A percentile compares a stretch with the other conserved stretches of the same genome.
Evolutionary conservation across 148 eudicot genomes (phyloP).

Genomic region (Selenicereus undatus): DNA sequence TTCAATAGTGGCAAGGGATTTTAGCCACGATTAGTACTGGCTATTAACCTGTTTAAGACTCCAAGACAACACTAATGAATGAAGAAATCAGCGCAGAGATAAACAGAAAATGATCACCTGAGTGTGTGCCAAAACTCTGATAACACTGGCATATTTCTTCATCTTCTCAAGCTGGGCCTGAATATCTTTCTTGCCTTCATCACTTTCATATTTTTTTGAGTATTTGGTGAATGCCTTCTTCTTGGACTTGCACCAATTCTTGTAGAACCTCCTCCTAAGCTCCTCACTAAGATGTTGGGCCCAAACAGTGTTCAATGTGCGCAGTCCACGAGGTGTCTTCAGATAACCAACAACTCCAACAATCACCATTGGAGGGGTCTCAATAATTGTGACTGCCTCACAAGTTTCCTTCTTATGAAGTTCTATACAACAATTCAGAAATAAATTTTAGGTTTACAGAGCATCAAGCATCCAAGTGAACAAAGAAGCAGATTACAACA

Average conservation of each 20-base stretch:
- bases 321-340: slow-evolving; percentile 75
- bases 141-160: slow-evolving; percentile 62
- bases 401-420: slow-evolving; percentile 88
- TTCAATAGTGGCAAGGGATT: too few species aligned
- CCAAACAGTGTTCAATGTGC: slow-evolving; percentile 80
- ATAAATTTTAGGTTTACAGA: neutral
- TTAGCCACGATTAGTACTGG: too few species aligned
- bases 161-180: slow-evolving; percentile 69
- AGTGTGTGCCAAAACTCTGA: slow-evolving; percentile 79
- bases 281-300: slow-evolving; percentile 76
- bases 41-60: too few species aligned
- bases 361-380: slow-evolving; percentile 71
- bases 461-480: neutral
- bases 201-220: slow-evolving; percentile 54
- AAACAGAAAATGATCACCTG: slow-evolving; percentile 37
- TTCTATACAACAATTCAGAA: slow-evolving; percentile 25
- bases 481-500: neutral
- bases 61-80: too few species aligned
- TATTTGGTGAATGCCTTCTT: slow-evolving; percentile 79
- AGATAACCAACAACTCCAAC: slow-evolving; percentile 74
- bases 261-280: slow-evolving; percentile 71
- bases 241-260: slow-evolving; percentile 82
- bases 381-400: slow-evolving; percentile 81
- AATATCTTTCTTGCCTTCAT: slow-evolving; percentile 71
- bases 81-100: too few species aligned